Percentiles rank a stretch among this genome's conserved stretches.
Evolutionary conservation across 106 monocot species (phyloP).

Genomic region (Xerophyta viscosa): DNA sequence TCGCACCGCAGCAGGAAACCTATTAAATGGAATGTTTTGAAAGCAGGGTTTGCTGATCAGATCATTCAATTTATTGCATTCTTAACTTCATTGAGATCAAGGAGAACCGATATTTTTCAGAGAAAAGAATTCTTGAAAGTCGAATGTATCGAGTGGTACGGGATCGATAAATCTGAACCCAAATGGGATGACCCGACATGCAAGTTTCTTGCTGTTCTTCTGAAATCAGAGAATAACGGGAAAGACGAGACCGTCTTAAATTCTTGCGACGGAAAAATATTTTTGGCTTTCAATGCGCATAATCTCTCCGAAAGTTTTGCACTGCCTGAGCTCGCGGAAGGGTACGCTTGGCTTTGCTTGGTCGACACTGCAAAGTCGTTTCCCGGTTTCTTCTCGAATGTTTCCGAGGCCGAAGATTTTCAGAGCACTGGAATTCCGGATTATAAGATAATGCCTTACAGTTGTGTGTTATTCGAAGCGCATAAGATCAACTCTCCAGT

Average conservation of each 20-base stretch:
- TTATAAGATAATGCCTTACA: constrained; percentile 61
- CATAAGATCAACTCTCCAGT: constrained; percentile 1
- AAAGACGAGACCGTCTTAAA: constrained; percentile 7
- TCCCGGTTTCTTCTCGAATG: constrained; percentile 56
- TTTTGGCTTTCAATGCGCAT: constrained; percentile 61
- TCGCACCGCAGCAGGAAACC: constrained; percentile 31
- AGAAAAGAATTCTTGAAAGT: constrained; percentile 43
- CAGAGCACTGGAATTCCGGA: constrained; percentile 20
- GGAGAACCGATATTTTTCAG: constrained; percentile 72
- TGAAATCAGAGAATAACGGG: constrained; percentile 43
- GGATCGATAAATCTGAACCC: constrained; percentile 54
- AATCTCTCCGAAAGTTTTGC: constrained; percentile 19
- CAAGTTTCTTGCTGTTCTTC: constrained; percentile 67
- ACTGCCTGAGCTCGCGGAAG: constrained; percentile 45
- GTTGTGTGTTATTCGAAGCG: constrained; percentile 77
- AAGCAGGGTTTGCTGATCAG: constrained; percentile 44
- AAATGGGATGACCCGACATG: constrained; percentile 68
- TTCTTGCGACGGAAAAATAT: constrained; percentile 43
- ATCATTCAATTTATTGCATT: constrained; percentile 60
- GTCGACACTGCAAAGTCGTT: constrained; percentile 69
- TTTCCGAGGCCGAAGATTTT: constrained; percentile 16
- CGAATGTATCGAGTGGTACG: constrained; percentile 77
- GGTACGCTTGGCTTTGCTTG: constrained; percentile 43
- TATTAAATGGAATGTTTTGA: constrained; percentile 43
- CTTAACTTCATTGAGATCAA: constrained; percentile 41